A percentile compares a stretch with the other conserved stretches of the same genome.
These are phyloP conservation scores for Euphorbia tirucalli DNA, from an alignment of 345 rosid species.

Conservation along the genomic window DNA sequence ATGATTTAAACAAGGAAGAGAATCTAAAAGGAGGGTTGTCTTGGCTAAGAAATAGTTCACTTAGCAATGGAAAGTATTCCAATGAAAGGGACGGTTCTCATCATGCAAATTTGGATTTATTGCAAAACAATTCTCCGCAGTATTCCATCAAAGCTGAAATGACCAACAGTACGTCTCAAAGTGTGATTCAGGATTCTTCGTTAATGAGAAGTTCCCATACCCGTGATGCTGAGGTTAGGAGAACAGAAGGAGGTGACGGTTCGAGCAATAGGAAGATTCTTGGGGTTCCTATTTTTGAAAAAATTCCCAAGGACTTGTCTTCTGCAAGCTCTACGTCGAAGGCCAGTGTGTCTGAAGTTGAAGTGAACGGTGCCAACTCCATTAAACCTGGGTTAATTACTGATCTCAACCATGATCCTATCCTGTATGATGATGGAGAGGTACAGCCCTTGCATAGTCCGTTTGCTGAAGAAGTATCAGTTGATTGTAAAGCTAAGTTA, in stretches of 20 bases:
- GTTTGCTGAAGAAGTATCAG: conserved; percentile 9
- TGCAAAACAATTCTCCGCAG: conserved; percentile 31
- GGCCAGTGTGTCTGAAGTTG: conserved; percentile 17
- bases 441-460: conserved; percentile 7
- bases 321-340: conserved; percentile 17
- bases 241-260: conserved; percentile 28
- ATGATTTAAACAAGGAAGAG: conserved; percentile 20
- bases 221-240: conserved; percentile 31
- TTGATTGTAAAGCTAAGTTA: conserved; percentile 19
- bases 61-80: conserved; percentile 24
- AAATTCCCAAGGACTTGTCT: conserved; percentile 28
- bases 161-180: conserved; percentile 27
- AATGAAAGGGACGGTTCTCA: conserved; percentile 35
- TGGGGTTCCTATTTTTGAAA: conserved; percentile 37
- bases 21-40: conserved; percentile 32
- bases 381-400: conserved; percentile 17
- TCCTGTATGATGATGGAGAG: conserved; percentile 19
- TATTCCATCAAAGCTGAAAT: conserved; percentile 29
- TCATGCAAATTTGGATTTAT: conserved; percentile 34
- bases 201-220: conserved; percentile 34
- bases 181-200: conserved; percentile 34
- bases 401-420: conserved; percentile 17
- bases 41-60: conserved; percentile 43
- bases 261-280: conserved; percentile 35
- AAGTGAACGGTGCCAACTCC: conserved; percentile 17